Base-by-base conservation (phyloP, 176 grass and related monocot species). In the Triticum turgidum region DNA sequence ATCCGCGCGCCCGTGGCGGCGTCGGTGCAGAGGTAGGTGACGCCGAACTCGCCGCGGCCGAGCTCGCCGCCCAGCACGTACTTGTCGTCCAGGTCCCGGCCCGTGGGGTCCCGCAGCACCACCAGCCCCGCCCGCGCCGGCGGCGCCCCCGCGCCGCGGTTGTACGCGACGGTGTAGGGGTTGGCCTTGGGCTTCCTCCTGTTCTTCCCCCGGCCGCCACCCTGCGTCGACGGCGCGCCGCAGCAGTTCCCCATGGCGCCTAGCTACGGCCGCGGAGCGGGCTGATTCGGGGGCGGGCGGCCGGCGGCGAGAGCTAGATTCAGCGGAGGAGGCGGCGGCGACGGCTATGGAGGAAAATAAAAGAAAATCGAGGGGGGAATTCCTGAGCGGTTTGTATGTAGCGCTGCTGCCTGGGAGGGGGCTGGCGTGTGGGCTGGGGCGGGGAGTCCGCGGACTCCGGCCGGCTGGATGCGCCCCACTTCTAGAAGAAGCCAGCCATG, bases 171-270 rank as follows among this genome's bases (percentile, higher is more conserved):
- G 22, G 80, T 76, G 91, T 77, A 93, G 17, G 83, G 86, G 83
- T 89, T 90, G 5, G 34, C 20, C 85, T 82, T 84, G 18, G 35
- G 41, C 79, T 86, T 88, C 74, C 77, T 30, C 25, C 73, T 30
- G 14, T 69, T 69, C 88, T 83, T 86, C 38, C 24, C 15, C 11
- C 6, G 13, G 6, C 14, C 70, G 34, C 73, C 32, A 6, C 14
- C 86, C 27, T 73, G n/a, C 81, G 81, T 13, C 85, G 56, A 9
- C 79, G 92, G 88, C 86, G 79, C n/a, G 68, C 30, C 89, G 56
- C 92, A 93, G 86, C 92, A 93, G 86, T 93, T 93, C 10, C 92
- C 92, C 92, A 93, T 93, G 84, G 87, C 84, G 73, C 73, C 73
- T 52, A 11, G 73, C 69, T 44, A 45, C 13, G 17, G 72, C 49